These are phyloP conservation scores for Kodamaea arcana DNA, from an alignment of 1,139 yeast species.

Conservation along the genomic window DNA sequence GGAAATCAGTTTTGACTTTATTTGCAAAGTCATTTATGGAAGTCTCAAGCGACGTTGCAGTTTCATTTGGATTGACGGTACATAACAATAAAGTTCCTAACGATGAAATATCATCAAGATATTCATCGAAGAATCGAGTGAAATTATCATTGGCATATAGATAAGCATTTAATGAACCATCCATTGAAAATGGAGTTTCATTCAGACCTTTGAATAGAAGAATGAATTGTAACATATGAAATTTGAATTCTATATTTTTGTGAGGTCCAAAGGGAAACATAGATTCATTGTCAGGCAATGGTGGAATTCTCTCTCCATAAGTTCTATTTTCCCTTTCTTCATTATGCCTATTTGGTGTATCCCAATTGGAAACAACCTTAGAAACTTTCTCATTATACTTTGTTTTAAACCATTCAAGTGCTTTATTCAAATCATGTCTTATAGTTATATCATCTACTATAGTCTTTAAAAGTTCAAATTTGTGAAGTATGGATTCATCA, in stretches of 20 bases:
- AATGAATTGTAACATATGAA: slow-evolving; percentile 59
- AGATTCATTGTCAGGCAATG: not conserved
- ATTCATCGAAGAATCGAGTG: slow-evolving; percentile 37
- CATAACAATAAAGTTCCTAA: slow-evolving; percentile 49
- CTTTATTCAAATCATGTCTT: slow-evolving; percentile 31
- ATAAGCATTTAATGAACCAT: slow-evolving; percentile 43
- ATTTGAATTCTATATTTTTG: slow-evolving; percentile 49
- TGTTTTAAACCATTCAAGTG: slow-evolving; percentile 34
- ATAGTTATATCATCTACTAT: slow-evolving; percentile 35
- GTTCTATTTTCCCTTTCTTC: not conserved
- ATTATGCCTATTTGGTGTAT: slow-evolving; percentile 1
- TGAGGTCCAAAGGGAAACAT: slow-evolving; percentile 4
- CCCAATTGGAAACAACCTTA: slow-evolving; percentile 4
- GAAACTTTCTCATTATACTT: slow-evolving; percentile 15
- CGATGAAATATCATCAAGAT: slow-evolving; percentile 47
- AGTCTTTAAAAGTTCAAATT: slow-evolving; percentile 29
- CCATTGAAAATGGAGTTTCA: slow-evolving; percentile 12
- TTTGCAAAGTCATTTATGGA: slow-evolving; percentile 21
- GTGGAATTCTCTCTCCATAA: slow-evolving; percentile 2
- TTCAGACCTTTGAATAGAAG: slow-evolving; percentile 32
- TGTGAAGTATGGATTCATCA: slow-evolving; percentile 21
- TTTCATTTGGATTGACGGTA: slow-evolving; percentile 9
- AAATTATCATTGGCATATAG: slow-evolving; percentile 54
- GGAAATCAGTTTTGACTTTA: slow-evolving; percentile 18
- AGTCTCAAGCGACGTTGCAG: slow-evolving; percentile 11